Percentiles rank a stretch among this genome's conserved stretches.
phyloP scores from a whole-genome alignment of 306 rosid species.

The Hippophae rhamnoides region DNA sequence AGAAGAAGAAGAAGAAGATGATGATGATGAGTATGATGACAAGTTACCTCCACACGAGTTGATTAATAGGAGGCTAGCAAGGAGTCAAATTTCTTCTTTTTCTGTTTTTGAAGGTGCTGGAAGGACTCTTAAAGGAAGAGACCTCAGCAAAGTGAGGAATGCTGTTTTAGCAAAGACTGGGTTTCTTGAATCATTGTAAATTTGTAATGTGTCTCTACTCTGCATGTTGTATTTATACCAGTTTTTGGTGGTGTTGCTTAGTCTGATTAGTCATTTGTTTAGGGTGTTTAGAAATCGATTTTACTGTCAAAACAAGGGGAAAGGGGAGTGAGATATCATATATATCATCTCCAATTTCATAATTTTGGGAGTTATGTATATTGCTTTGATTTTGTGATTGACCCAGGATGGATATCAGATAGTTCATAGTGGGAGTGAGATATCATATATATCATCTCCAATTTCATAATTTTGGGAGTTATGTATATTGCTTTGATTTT shows the following conservation, averaged over 20 bases:
- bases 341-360: too few relatives aligned
- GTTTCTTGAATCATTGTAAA: constrained; percentile 58
- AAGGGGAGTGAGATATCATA: too few relatives aligned
- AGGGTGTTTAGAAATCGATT: too few relatives aligned
- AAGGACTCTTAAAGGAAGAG: constrained; percentile 90
- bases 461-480: too few relatives aligned
- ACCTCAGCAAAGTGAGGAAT: constrained; percentile 81
- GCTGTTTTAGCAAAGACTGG: constrained; percentile 71
- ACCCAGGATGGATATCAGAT: too few relatives aligned
- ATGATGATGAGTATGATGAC: constrained; percentile 30
- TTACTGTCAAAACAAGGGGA: too few relatives aligned
- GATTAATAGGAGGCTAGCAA: constrained; percentile 74
- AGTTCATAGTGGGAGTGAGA: too few relatives aligned
- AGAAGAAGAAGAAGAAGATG: neutral
- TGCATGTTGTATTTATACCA: constrained; percentile 12
- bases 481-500: too few relatives aligned
- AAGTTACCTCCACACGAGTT: constrained; percentile 78
- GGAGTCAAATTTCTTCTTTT: constrained; percentile 71
- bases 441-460: too few relatives aligned
- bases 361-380: too few relatives aligned
- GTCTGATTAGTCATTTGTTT: neutral
- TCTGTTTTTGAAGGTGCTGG: constrained; percentile 94
- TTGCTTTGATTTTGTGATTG: too few relatives aligned
- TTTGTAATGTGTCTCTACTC: neutral
- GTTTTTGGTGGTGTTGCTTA: constrained; percentile 8